phyloP scores from a whole-genome alignment of 2,329 filamentous ascomycete genomes.

The Pleurostoma richardsiae region DNA sequence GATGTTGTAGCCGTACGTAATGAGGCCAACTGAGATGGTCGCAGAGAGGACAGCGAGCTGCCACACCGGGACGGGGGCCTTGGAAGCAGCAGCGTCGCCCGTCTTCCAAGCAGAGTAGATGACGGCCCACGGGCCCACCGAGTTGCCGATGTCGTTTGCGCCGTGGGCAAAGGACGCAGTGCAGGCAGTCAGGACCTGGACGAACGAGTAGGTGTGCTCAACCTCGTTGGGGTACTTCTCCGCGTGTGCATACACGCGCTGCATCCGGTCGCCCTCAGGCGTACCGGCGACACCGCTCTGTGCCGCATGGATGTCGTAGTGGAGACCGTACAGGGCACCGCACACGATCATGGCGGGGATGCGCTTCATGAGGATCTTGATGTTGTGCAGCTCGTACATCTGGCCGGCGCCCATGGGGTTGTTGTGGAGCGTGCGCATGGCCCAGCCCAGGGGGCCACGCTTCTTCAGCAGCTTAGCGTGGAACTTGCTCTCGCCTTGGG shows the following conservation, averaged over 20 bases:
- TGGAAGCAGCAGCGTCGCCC: constrained; percentile 53
- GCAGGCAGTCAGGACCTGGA: constrained; percentile 63
- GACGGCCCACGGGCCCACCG: constrained; percentile 64
- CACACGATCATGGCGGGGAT: constrained; percentile 62
- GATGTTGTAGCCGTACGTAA: constrained; percentile 79
- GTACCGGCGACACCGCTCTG: constrained; percentile 67
- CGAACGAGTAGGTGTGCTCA: constrained; percentile 64
- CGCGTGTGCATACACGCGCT: constrained; percentile 59
- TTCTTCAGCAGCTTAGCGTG: constrained; percentile 59
- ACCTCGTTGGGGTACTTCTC: constrained; percentile 65
- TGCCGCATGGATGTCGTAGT: constrained; percentile 79
- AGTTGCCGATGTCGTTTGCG: constrained; percentile 72
- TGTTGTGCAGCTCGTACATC: constrained; percentile 70
- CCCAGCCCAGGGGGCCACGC: constrained; percentile 72
- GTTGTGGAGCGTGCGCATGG: constrained; percentile 70
- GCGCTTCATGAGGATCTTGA: constrained; percentile 57
- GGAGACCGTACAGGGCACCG: constrained; percentile 64
- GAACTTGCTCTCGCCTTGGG: constrained; percentile 49
- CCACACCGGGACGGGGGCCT: constrained; percentile 67
- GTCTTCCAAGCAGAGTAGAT: constrained; percentile 66
- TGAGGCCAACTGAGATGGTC: constrained; percentile 61
- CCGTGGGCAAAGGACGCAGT: constrained; percentile 72
- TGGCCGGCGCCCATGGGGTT: constrained; percentile 69
- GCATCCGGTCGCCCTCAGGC: constrained; percentile 68
- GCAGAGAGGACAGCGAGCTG: constrained; percentile 65